These are phyloP conservation scores for Phytophthora lateralis DNA, from an alignment of 352 stramenopile genomes.

Conservation along the genomic window DNA sequence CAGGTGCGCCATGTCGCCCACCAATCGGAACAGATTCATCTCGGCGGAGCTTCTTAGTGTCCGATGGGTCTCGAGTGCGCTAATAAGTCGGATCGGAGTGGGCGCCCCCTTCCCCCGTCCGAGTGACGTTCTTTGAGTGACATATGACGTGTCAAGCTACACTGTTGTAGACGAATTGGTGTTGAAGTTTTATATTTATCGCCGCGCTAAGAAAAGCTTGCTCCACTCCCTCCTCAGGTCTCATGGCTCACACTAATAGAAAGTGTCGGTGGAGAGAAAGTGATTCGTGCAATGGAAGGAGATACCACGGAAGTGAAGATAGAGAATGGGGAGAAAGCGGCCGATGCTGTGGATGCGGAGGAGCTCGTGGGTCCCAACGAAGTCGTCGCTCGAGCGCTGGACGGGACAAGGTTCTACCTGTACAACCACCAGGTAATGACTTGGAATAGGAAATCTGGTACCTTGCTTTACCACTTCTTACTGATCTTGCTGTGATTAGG, in stretches of 20 bases:
- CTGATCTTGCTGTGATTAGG: slow-evolving; percentile 33
- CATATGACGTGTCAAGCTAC: slow-evolving; percentile 35
- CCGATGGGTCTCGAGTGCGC: slow-evolving; percentile 4
- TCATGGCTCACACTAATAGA: slow-evolving; percentile 12
- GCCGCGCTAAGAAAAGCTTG: slow-evolving; percentile 15
- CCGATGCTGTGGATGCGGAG: slow-evolving; percentile 2
- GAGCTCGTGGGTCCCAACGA: slow-evolving; percentile 49
- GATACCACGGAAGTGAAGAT: neutral
- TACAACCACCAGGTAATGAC: slow-evolving; percentile 75
- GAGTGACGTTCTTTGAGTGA: slow-evolving; percentile 29
- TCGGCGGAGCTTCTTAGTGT: neutral
- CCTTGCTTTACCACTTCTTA: neutral
- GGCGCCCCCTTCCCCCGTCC: slow-evolving; percentile 13
- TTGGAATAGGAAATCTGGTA: neutral
- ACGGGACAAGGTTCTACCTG: slow-evolving; percentile 78
- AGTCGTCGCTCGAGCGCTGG: slow-evolving; percentile 63
- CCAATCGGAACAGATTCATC: slow-evolving; percentile 98
- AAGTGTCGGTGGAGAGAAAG: slow-evolving; percentile 1
- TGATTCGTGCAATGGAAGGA: slow-evolving; percentile 15
- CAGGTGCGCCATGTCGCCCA: slow-evolving; percentile 99
- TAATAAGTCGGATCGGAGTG: slow-evolving; percentile 5
- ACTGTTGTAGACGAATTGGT: slow-evolving; percentile 8
- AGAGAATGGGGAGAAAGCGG: slow-evolving; percentile 17
- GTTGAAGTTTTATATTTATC: slow-evolving; percentile 16
- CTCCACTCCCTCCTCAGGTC: neutral